phyloP scores from a whole-genome alignment of 495 filamentous ascomycete genomes.

The Penicillium herquei region DNA sequence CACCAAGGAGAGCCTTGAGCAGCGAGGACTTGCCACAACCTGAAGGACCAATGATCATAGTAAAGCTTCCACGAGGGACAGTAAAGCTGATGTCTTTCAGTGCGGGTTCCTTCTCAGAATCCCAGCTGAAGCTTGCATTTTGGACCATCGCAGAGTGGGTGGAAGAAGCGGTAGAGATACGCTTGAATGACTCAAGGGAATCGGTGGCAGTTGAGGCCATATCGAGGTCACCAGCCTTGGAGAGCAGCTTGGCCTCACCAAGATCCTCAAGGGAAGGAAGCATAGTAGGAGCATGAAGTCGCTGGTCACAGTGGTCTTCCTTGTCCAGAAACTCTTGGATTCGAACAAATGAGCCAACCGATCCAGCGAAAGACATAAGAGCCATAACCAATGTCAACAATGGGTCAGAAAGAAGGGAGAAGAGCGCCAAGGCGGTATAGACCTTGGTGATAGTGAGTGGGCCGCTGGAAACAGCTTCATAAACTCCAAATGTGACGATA shows the following conservation, averaged over 20 bases:
- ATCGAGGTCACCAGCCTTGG: conserved; percentile 19
- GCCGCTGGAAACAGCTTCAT: conserved; percentile 49
- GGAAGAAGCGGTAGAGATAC: conserved; percentile 11
- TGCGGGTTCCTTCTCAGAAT: conserved; percentile 40
- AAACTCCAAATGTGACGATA: conserved; percentile 50
- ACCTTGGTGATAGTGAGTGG: conserved; percentile 49
- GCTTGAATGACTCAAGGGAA: conserved; percentile 28
- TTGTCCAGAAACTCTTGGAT: conserved; percentile 59
- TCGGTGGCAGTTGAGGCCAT: conserved; percentile 20
- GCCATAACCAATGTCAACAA: conserved; percentile 56
- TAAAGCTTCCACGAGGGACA: conserved; percentile 41
- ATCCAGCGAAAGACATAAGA: conserved; percentile 51
- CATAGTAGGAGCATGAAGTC: conserved; percentile 17
- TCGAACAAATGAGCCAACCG: conserved; percentile 55
- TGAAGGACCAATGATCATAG: conserved; percentile 57
- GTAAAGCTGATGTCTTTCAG: conserved; percentile 41
- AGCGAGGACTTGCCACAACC: conserved; percentile 62
- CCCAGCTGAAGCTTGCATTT: conserved; percentile 53
- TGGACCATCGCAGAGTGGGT: conserved; percentile 38
- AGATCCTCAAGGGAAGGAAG: conserved; percentile 22
- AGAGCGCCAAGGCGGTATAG: conserved; percentile 61
- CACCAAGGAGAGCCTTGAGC: conserved; percentile 56
- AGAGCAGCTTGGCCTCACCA: conserved; percentile 23
- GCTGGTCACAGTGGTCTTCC: conserved; percentile 33
- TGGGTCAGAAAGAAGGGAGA: conserved; percentile 57